Conservation (phyloP, 2,329 filamentous ascomycete species). For the Pyricularia pennisetigena region DNA sequence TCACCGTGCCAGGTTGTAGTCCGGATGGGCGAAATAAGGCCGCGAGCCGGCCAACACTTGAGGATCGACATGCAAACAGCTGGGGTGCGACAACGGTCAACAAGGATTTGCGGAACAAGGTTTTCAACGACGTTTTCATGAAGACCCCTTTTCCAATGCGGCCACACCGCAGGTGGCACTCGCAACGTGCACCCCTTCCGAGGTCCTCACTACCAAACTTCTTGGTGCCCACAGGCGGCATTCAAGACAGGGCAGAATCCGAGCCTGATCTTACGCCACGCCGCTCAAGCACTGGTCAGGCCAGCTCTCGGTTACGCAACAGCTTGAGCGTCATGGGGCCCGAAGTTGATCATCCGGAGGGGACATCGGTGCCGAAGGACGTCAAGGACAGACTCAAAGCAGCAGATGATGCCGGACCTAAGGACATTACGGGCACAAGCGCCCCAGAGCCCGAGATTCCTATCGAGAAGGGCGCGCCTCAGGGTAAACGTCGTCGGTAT, state of each 20-base stretch:
- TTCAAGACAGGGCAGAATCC: not conserved
- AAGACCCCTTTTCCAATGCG: slow-evolving; percentile 57
- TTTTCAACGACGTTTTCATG: slow-evolving; percentile 84
- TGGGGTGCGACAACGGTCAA: slow-evolving; percentile 95
- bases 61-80: slow-evolving; percentile 50
- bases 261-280: not conserved
- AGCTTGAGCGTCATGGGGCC: slow-evolving; percentile 8
- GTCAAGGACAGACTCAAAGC: not conserved
- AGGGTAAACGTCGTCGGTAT: slow-evolving; percentile 51
- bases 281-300: not conserved
- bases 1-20: not conserved
- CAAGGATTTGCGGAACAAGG: slow-evolving; percentile 76
- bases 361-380: not conserved
- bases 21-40: not conserved
- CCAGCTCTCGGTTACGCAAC: not conserved
- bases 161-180: slow-evolving; percentile 3
- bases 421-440: slow-evolving; percentile 53
- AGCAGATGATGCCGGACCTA: slow-evolving; percentile 25
- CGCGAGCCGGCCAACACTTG: slow-evolving; percentile 31
- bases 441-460: slow-evolving; percentile 52
- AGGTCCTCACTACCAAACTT: slow-evolving; percentile 4
- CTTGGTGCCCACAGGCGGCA: not conserved
- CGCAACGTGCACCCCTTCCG: slow-evolving; percentile 5
- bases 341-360: not conserved
- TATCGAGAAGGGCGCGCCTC: slow-evolving; percentile 26